Evolutionary conservation across 1,284 basidiomycete genomes (phyloP), one percentile per base, ranked within the genome.

Genomic region (Microbotryomycetes sp.): DNA sequence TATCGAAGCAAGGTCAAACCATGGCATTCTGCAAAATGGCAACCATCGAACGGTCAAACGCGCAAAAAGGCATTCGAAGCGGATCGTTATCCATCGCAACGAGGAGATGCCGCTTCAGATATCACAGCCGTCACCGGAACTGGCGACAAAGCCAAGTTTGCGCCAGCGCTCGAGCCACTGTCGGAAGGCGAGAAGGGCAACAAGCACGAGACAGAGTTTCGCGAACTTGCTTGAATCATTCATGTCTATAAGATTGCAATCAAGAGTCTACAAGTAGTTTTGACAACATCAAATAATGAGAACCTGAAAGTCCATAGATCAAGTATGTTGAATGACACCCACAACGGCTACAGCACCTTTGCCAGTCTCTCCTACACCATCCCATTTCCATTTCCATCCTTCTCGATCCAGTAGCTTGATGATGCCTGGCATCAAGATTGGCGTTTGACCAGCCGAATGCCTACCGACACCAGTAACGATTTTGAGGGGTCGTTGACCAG

Each of bases 21-120:
- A 2, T 87, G 86, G 85, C 76, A 81, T 45, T 86, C 85, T 0
- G 64, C 79, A 0, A 66, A 65, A 0, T 88, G 85, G 85, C 80
- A 76, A 60, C 86, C 86, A 4, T 16, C 15, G 1, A 16, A 30
- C 22, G 58, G 58, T n/a, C 26, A 19, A 19, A 42, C 57, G 2
- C 49, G 57, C 14, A 58, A 58, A 26, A 28, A n/a, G 23, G 49
- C 57, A 2, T 58, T 58, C 49, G 32, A 58, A 23, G 2, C 49
- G 3, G 51, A 49, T n/a, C 26, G 25, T 9, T 58, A 58, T 30
- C 31, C 49, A 3, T 58, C 57, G 6, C 49, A 58, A 50, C 57
- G 36, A 9, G 36, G 36, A 9, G 36, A 42, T 42, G 36, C 36
- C 36, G 36, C 36, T 19, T 42, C 36, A 19, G 36, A 42, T 19